These are phyloP conservation scores for Hyphopichia wangnamkhiaoensis DNA, from an alignment of 1,139 yeast species.

Conservation along the genomic window DNA sequence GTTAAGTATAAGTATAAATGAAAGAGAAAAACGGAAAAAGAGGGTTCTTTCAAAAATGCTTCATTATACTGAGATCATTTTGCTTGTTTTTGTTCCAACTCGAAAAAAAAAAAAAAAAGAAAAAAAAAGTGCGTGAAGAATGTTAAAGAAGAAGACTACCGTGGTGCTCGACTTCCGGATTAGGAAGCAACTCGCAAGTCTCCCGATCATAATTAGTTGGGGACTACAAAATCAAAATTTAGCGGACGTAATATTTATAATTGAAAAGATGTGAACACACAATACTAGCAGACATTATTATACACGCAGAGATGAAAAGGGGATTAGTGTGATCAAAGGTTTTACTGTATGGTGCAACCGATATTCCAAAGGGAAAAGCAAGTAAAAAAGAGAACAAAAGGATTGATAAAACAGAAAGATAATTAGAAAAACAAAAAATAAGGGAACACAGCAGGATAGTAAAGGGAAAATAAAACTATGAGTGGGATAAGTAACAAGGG, in stretches of 20 bases:
- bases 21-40: background rate
- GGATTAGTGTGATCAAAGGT: background rate
- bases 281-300: constrained; percentile 1
- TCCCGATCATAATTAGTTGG: no score
- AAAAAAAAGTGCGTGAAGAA: background rate
- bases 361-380: no score
- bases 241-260: background rate
- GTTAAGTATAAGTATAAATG: background rate
- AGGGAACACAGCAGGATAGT: no score
- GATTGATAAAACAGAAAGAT: no score
- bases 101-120: background rate
- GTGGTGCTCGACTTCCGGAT: background rate
- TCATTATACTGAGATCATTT: background rate
- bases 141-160: background rate
- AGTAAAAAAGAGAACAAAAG: no score
- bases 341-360: no score
- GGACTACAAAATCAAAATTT: background rate
- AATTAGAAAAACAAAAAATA: no score
- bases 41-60: background rate
- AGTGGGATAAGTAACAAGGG: background rate
- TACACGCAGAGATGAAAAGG: background rate
- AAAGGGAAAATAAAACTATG: background rate
- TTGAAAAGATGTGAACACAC: background rate
- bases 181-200: no score
- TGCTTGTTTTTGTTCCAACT: background rate